Evolutionary conservation across 2,329 filamentous ascomycete species (phyloP).

Genomic region (Penicillium digitatum): DNA sequence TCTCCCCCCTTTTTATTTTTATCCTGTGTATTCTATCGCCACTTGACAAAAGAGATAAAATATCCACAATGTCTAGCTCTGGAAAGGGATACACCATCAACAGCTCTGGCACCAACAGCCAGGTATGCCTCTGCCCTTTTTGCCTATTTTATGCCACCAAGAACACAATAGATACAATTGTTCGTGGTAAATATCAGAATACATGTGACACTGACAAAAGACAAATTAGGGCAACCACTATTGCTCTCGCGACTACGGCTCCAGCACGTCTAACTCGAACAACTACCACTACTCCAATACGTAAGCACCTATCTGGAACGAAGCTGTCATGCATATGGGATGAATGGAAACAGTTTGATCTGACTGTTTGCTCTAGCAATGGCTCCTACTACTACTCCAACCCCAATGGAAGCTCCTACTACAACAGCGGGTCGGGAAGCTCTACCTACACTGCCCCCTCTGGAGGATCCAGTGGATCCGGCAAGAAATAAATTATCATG

Average conservation of each 20-base stretch:
- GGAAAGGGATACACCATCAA: slow-evolving; percentile 38
- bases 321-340: background rate
- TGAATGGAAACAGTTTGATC: background rate
- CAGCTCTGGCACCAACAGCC: slow-evolving; percentile 57
- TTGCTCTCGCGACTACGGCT: slow-evolving; percentile 61
- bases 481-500: slow-evolving; percentile 9
- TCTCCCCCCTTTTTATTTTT: background rate
- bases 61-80: slow-evolving; percentile 15
- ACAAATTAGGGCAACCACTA: slow-evolving; percentile 61
- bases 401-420: slow-evolving; percentile 63
- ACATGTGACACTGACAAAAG: background rate
- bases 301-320: slow-evolving; percentile 35
- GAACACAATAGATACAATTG: background rate
- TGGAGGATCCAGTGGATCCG: background rate
- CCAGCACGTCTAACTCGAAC: slow-evolving; percentile 54
- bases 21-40: no score
- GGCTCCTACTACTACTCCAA: slow-evolving; percentile 73
- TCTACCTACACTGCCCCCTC: slow-evolving; percentile 58
- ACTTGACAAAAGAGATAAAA: no score
- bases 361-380: slow-evolving; percentile 40
- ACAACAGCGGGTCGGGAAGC: slow-evolving; percentile 58
- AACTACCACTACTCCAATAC: slow-evolving; percentile 61
- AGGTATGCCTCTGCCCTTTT: slow-evolving; percentile 44
- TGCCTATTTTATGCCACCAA: background rate
- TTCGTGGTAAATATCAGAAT: background rate